phyloP scores from a whole-genome alignment of 148 eudicot species.

The Rhododendron simsii region DNA sequence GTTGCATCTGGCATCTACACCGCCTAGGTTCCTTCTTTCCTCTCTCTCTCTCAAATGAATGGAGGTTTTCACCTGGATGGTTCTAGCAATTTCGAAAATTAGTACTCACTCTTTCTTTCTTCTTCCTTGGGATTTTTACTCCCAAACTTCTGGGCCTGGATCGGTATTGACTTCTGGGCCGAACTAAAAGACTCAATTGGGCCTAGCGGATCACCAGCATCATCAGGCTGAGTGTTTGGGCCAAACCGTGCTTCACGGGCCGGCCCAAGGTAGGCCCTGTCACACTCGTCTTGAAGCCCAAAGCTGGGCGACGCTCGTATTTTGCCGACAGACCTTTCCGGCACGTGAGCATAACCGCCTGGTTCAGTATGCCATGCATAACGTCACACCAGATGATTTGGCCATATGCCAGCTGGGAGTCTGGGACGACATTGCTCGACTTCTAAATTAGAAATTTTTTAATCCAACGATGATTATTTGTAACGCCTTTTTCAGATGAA shows the following conservation, averaged over 20 bases:
- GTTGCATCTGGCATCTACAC: slow-evolving; percentile 12
- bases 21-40: slow-evolving; percentile 11
- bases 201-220: not conserved
- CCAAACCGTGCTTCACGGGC: not conserved
- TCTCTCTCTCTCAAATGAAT: not conserved
- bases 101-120: not conserved
- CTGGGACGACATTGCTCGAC: too few relatives aligned
- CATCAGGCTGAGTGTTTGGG: not conserved
- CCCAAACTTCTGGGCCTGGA: not conserved
- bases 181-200: not conserved
- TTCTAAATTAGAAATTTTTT: too few relatives aligned
- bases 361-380: too few relatives aligned
- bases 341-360: too few relatives aligned
- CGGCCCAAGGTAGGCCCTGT: too few relatives aligned
- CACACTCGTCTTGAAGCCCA: too few relatives aligned
- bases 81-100: not conserved
- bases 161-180: not conserved
- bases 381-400: too few relatives aligned
- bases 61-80: not conserved
- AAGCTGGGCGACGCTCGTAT: too few relatives aligned
- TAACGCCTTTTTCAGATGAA: too few relatives aligned
- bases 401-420: too few relatives aligned
- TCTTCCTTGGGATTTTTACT: not conserved
- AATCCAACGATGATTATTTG: too few relatives aligned
- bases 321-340: too few relatives aligned